Evolutionary conservation across 2,329 filamentous ascomycete genomes (phyloP).

Genomic region (Diplodia corticola): DNA sequence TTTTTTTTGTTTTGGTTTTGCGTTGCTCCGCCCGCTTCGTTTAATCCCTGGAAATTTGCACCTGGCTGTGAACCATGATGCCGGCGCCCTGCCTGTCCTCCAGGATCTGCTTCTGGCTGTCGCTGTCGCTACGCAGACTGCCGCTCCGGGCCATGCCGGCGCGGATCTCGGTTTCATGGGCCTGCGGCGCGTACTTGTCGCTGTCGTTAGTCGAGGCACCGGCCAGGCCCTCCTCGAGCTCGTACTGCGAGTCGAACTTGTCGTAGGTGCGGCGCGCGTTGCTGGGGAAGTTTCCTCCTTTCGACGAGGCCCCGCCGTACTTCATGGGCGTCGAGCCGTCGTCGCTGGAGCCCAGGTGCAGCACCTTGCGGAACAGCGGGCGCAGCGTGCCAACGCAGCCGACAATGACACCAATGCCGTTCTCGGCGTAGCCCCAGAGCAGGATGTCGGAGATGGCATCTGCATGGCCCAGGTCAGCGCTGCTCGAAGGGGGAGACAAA

Average conservation of each 20-base stretch:
- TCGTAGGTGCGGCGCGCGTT: slow-evolving; percentile 16
- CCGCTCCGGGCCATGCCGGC: not conserved
- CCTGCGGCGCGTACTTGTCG: slow-evolving; percentile 2
- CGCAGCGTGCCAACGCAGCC: slow-evolving; percentile 38
- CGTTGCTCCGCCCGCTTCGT: not conserved
- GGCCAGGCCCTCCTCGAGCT: slow-evolving; percentile 1
- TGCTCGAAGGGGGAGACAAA: not conserved
- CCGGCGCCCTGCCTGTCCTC: slow-evolving; percentile 43
- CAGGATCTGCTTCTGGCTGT: slow-evolving; percentile 56
- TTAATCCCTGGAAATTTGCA: slow-evolving; percentile 18
- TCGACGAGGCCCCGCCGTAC: not conserved
- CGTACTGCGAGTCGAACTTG: slow-evolving; percentile 18
- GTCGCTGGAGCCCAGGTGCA: slow-evolving; percentile 26
- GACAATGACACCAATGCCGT: slow-evolving; percentile 39
- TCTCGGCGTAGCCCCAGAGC: slow-evolving; percentile 42
- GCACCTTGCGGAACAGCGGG: slow-evolving; percentile 34
- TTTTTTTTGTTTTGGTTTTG: not conserved
- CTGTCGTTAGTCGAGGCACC: not conserved
- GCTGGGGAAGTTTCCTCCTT: not conserved
- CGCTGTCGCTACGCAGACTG: slow-evolving; percentile 11
- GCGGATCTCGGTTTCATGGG: slow-evolving; percentile 8
- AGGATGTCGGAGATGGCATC: slow-evolving; percentile 37
- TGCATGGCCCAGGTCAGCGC: not conserved
- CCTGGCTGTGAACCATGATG: slow-evolving; percentile 24
- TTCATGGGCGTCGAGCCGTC: not conserved